Conservation (phyloP, 768 basidiomycete genomes). For the Rhodotorula sphaerocarpa region DNA sequence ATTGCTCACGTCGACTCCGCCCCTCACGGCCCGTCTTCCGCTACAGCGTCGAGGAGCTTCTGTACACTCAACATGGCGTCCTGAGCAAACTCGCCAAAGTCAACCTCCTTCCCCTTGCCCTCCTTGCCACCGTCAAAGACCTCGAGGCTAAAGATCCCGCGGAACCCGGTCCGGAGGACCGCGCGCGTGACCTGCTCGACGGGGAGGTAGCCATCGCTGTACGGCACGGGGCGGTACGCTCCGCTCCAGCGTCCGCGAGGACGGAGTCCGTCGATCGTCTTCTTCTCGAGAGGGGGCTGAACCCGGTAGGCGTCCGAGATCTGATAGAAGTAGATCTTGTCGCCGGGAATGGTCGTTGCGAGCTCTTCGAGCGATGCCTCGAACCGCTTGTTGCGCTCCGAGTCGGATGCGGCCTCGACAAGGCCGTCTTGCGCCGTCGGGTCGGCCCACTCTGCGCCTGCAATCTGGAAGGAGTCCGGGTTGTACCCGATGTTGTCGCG, state of each 20-base stretch:
- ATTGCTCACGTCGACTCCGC: too few species aligned
- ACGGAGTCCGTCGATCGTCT: conserved; percentile 15
- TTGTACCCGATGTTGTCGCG: conserved; percentile 36
- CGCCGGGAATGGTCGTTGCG: conserved; percentile 10
- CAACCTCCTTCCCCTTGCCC: conserved; percentile 11
- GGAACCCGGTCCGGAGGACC: conserved; percentile 33
- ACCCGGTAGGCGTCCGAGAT: conserved; percentile 35
- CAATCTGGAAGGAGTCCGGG: conserved; percentile 38
- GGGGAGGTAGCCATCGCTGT: conserved; percentile 30
- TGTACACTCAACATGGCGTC: conserved; percentile 5
- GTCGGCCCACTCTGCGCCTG: conserved; percentile 38
- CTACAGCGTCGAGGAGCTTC: conserved; percentile 5
- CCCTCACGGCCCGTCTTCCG: neutral
- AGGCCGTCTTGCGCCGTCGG: conserved; percentile 33
- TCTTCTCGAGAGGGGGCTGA: conserved; percentile 28
- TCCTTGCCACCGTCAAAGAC: conserved; percentile 31
- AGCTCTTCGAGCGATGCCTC: conserved; percentile 24
- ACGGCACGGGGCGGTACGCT: conserved; percentile 33
- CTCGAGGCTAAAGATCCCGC: conserved; percentile 35
- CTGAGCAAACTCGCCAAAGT: conserved; percentile 12
- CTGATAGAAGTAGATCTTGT: conserved; percentile 40
- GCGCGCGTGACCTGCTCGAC: conserved; percentile 30
- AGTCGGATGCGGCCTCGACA: conserved; percentile 8
- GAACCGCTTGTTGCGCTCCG: conserved; percentile 25
- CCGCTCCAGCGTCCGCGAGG: conserved; percentile 33